Percentiles rank a stretch among this genome's conserved stretches.
Evolutionary conservation across 345 rosid species (phyloP).

Genomic region (Kandelia obovata): DNA sequence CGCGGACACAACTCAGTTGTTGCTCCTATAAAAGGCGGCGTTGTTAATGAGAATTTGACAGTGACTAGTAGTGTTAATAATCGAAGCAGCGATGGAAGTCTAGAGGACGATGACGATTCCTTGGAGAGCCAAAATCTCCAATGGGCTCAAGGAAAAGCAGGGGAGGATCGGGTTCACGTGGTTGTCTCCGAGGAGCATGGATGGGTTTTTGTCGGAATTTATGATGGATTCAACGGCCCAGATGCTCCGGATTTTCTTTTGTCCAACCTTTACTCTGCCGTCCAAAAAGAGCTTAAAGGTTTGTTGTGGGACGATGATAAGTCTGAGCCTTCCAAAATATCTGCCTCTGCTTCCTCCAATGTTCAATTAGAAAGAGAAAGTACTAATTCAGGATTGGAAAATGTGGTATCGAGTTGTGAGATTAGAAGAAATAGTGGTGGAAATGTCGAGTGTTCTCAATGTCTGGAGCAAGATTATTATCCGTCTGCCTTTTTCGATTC

Average conservation of each 20-base stretch:
- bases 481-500: conserved; percentile 31
- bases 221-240: conserved; percentile 92
- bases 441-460: conserved; percentile 31
- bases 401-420: conserved; percentile 3
- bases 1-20: conserved; percentile 78
- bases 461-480: conserved; percentile 37
- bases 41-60: conserved; percentile 55
- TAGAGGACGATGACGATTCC: conserved; percentile 64
- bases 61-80: conserved; percentile 48
- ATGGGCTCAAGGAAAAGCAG: conserved; percentile 99
- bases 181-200: conserved; percentile 80
- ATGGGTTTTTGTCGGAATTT: conserved; percentile 91
- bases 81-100: conserved; percentile 71
- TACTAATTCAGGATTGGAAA: conserved; percentile 2
- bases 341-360: conserved; percentile 22
- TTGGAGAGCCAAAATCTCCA: conserved; percentile 56
- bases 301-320: conserved; percentile 60
- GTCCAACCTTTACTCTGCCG: conserved; percentile 56
- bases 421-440: conserved; percentile 3
- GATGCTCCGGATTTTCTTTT: conserved; percentile 88
- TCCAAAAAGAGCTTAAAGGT: conserved; percentile 69
- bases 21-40: conserved; percentile 62
- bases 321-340: conserved; percentile 24
- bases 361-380: conserved; percentile 5
- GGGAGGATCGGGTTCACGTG: conserved; percentile 88